Evolutionary conservation across 2,329 filamentous ascomycete species (phyloP), one percentile per base, ranked within the genome.

Genomic region (Colletotrichum liriopes): DNA sequence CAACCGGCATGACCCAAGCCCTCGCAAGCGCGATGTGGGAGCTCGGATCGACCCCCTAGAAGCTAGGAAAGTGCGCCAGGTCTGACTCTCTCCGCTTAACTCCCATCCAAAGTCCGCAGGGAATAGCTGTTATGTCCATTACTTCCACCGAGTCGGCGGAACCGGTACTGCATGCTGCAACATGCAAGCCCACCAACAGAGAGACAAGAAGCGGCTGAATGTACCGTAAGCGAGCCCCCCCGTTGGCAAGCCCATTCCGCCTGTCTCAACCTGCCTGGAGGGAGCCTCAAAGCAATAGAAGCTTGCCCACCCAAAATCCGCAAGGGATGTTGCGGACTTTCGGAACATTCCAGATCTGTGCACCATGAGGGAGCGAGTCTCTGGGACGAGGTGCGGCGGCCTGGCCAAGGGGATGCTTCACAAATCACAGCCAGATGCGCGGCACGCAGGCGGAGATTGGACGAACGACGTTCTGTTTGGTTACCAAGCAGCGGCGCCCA

Each of bases 131-230:
- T 49, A 67, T 67, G 62, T 66, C 26, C 43, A 37, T 45, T 68
- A 51, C 68, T 39, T 68, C 69, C 70, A 54, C 69, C 65, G 69
- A 64, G 18, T 72, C 69, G 65, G 69, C 69, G 59, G 69, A 72
- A 60, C 59, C 59, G 65, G 65, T 69, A 69, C 45, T 69, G 64
- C 51, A 45, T 20, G 8, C 59, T 52, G 51, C 51, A 35, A 49
- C 51, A 49, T 62, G 65, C 58, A 64, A 9, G 29, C 59, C 32
- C 45, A 26, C 16, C n/a, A 29, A 14, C 45, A 39, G 60, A 67
- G 63, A 67, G 55, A 56, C 55, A 67, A 9, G 67, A 55, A 23
- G 29, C 35, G 18, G 56, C 32, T 7, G 52, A 23, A 67, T 32
- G 65, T 63, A 64, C 69, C 52, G 52, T 59, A 58, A 69, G 65